Evolutionary conservation across 2,329 filamentous ascomycete genomes (phyloP), one percentile per base, ranked within the genome.

Genomic region (Didymella glomerata): DNA sequence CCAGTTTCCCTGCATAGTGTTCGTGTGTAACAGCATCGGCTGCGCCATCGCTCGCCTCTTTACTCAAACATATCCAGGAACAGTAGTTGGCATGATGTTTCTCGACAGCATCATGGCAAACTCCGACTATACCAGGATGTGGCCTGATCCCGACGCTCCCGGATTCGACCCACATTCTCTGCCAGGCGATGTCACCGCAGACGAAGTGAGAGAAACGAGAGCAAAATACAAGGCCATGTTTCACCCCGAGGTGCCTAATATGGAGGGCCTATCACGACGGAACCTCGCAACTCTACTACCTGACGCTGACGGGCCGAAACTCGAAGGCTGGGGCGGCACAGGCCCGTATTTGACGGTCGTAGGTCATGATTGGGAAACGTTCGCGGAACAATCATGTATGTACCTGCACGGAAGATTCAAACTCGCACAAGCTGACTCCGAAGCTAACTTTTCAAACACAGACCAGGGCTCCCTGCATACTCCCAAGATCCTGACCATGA

Each of bases 51-150:
- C 80, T 1, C 80, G 85, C 0, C 77, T 87, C 9, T 86, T 83
- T 65, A 80, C 83, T 1, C 75, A 81, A 49, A 68, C 72, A 1
- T 79, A 84, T 50, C 80, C 82, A 0, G 76, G 78, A 2, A 77
- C 75, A 0, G 80, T 85, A 0, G 75, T 77, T 0, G 84, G 76
- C 0, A 71, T 83, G 32, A 54, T 87, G 1, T 79, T 87, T 9
- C 80, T 88, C 1, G 85, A 88, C 67, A 85, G 81, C 34, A 83
- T 85, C 62, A 81, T 88, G 69, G 83, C 85, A 16, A 85, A 87
- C 66, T 81, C 81, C 0, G 82, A 87, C 64, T 83, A 84, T 28
- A 79, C 85, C 1, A 82, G 81, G 6, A 61, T 86, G 4, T 85
- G 84, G 68, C 85, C 85, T 0, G 80, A 88, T 61, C 84, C 85